Evolutionary conservation across 495 filamentous ascomycete genomes (phyloP).

Genomic region (Aspergillus carlsbadensis): DNA sequence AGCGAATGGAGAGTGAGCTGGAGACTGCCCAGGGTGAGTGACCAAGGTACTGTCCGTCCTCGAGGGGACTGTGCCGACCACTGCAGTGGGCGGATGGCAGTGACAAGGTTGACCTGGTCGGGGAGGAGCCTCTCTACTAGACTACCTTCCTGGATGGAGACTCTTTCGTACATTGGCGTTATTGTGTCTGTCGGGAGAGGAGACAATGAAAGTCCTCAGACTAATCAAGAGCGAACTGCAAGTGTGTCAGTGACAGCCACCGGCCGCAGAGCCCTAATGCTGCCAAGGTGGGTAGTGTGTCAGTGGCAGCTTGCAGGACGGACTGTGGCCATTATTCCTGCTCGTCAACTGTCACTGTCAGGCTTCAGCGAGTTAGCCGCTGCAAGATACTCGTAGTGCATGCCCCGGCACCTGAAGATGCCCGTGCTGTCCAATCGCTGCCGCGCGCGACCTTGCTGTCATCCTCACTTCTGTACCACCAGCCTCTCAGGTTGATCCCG

Average conservation of each 20-base stretch:
- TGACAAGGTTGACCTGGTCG: neutral
- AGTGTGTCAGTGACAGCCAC: neutral
- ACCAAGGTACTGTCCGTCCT: too few species aligned
- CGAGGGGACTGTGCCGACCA: too few species aligned
- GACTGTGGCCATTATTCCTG: too few species aligned
- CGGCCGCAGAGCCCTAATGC: constrained; percentile 10
- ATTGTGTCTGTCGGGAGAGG: neutral
- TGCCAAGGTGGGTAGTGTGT: constrained; percentile 2
- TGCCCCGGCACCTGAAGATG: neutral
- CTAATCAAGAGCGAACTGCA: neutral
- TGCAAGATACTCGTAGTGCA: constrained; percentile 2
- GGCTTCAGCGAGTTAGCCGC: constrained; percentile 15
- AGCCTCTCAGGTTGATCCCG: too few species aligned
- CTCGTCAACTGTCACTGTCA: constrained; percentile 5
- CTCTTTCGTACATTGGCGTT: too few species aligned
- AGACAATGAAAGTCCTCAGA: constrained; percentile 2
- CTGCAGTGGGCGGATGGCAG: too few species aligned
- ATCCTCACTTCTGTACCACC: too few species aligned
- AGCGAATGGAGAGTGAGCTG: neutral
- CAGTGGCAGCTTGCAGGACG: constrained; percentile 3
- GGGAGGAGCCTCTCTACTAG: too few species aligned
- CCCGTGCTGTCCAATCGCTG: neutral
- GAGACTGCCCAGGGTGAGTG: too few species aligned
- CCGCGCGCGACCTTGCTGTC: neutral
- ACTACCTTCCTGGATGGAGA: too few species aligned